Evolutionary conservation across 202 grass and related monocot genomes (phyloP).

Genomic region (Panicum virgatum): DNA sequence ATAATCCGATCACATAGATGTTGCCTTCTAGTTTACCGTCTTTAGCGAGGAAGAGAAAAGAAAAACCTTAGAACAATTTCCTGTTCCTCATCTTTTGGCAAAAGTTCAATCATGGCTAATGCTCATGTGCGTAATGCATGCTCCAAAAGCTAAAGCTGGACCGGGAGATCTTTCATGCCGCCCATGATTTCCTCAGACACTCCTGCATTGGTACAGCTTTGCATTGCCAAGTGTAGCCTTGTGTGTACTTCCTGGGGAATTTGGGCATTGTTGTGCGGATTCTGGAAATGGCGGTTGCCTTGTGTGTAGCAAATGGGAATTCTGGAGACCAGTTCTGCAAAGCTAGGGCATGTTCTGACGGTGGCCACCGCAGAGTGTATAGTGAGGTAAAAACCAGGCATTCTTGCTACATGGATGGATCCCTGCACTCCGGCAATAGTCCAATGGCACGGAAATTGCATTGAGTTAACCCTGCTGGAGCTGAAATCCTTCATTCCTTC

Average conservation of each 20-base stretch:
- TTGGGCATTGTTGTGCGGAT: conserved; percentile 7
- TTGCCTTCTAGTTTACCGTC: not conserved
- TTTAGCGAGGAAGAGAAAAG: not conserved
- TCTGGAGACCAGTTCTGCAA: not conserved
- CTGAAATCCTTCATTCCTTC: not conserved
- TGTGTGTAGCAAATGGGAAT: conserved; percentile 4
- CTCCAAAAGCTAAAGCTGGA: conserved; percentile 52
- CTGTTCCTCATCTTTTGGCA: not conserved
- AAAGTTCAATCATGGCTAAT: conserved; percentile 29
- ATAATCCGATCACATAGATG: not conserved
- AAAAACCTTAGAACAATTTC: not conserved
- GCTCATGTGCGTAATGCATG: conserved; percentile 31
- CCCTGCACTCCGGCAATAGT: not conserved
- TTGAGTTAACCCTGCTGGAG: not conserved
- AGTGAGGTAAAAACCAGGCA: not conserved
- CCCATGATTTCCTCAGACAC: conserved; percentile 32
- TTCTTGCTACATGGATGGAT: not conserved
- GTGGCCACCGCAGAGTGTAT: not conserved
- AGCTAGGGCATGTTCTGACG: not conserved
- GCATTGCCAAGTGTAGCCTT: conserved; percentile 16
- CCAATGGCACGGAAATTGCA: not conserved
- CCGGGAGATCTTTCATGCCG: conserved; percentile 23
- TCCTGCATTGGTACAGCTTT: conserved; percentile 3
- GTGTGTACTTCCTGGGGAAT: not conserved
- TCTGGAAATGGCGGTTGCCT: no score